Evolutionary conservation across 768 basidiomycete genomes (phyloP).

Genomic region (Xerocomellus intermedius): DNA sequence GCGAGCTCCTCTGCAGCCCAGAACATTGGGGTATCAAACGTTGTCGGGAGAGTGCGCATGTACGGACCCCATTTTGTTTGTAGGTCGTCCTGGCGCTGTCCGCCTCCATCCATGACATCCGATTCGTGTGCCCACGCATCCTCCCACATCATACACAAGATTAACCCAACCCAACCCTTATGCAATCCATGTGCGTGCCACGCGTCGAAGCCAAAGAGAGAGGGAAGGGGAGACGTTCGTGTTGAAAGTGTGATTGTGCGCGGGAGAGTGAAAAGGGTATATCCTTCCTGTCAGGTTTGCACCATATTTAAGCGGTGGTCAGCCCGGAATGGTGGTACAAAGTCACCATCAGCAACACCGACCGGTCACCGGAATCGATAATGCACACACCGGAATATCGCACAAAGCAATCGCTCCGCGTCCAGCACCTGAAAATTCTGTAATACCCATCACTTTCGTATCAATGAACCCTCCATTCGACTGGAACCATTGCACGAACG

Average conservation of each 20-base stretch:
- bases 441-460: slow-evolving; percentile 41
- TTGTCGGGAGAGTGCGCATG: slow-evolving; percentile 51
- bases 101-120: slow-evolving; percentile 42
- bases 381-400: slow-evolving; percentile 62
- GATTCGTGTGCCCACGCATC: slow-evolving; percentile 56
- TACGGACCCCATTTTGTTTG: slow-evolving; percentile 25
- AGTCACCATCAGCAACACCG: neutral
- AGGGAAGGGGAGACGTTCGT: slow-evolving; percentile 66
- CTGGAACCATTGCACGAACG: slow-evolving; percentile 61
- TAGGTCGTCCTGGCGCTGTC: neutral
- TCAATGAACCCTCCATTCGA: slow-evolving; percentile 52
- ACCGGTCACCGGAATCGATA: neutral
- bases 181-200: slow-evolving; percentile 66
- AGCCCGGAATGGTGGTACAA: neutral
- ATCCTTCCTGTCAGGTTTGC: slow-evolving; percentile 52
- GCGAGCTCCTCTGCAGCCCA: slow-evolving; percentile 74
- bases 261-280: slow-evolving; percentile 81
- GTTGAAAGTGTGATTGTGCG: slow-evolving; percentile 74
- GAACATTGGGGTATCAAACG: slow-evolving; percentile 93
- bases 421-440: slow-evolving; percentile 52
- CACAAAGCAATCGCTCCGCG: slow-evolving; percentile 72
- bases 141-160: slow-evolving; percentile 97
- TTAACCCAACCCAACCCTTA: slow-evolving; percentile 82
- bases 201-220: slow-evolving; percentile 52
- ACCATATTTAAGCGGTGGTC: neutral